These are phyloP conservation scores for Acer campestre DNA, from an alignment of 345 rosid genomes.

Conservation along the genomic window DNA sequence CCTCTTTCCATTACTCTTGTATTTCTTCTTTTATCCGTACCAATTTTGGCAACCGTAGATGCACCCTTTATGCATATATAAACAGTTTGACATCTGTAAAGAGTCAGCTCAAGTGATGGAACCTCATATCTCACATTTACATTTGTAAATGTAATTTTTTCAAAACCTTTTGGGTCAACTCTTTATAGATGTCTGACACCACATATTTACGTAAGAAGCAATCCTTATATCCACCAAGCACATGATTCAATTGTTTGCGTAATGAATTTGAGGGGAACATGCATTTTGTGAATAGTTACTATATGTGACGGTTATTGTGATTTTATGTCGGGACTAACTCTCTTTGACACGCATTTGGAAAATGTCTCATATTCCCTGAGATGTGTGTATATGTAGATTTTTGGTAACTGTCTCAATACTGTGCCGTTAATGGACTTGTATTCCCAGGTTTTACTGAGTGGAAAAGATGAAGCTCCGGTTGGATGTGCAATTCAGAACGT, in stretches of 20 bases:
- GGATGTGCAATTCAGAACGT: conserved; percentile 83
- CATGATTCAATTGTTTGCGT: no score
- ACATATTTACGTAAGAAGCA: no score
- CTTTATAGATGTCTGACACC: no score
- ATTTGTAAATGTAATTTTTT: no score
- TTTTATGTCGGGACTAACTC: background rate
- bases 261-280: background rate
- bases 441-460: conserved; percentile 64
- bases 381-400: background rate
- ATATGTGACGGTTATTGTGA: background rate
- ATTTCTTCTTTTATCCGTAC: background rate
- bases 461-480: conserved; percentile 66
- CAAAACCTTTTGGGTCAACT: no score
- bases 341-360: background rate
- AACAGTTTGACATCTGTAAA: background rate
- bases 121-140: no score
- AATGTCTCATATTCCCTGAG: background rate
- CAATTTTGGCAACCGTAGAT: background rate
- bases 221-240: no score
- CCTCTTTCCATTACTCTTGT: background rate
- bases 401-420: background rate
- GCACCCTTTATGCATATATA: background rate
- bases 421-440: background rate
- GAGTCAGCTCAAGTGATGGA: background rate
- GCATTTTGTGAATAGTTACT: background rate